phyloP scores from a whole-genome alignment of 352 stramenopile genomes.

The Globisporangium yorkense region DNA sequence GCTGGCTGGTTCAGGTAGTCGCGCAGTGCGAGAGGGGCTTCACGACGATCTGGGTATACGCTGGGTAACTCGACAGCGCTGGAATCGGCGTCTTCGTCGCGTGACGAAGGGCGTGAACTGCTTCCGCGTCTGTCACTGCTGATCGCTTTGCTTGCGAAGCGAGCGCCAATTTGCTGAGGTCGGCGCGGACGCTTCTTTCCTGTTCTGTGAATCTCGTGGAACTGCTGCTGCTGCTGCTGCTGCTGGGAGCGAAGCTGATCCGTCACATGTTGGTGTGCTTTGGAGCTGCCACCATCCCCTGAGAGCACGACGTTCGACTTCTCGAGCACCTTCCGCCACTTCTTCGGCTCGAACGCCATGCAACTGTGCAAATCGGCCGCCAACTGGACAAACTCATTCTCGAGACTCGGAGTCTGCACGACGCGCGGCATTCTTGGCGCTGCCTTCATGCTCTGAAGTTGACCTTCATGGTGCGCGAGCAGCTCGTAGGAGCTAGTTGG shows the following conservation, averaged over 20 bases:
- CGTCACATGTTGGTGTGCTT: background rate
- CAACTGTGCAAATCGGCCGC: constrained; percentile 38
- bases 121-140: background rate
- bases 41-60: background rate
- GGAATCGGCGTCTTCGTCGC: constrained; percentile 23
- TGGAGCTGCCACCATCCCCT: background rate
- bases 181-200: background rate
- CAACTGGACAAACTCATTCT: constrained; percentile 44
- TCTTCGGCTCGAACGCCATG: constrained; percentile 52
- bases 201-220: background rate
- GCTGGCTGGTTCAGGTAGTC: constrained; percentile 43
- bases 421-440: background rate
- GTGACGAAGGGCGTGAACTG: constrained; percentile 13
- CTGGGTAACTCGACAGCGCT: background rate
- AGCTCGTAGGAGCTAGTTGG: no score
- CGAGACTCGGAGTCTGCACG: background rate
- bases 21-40: constrained; percentile 16
- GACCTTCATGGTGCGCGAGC: no score
- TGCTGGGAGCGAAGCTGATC: background rate
- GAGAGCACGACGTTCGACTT: constrained; percentile 24
- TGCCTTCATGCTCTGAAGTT: background rate
- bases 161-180: background rate
- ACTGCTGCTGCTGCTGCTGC: background rate
- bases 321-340: constrained; percentile 43
- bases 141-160: background rate